Evolutionary conservation across 2,329 filamentous ascomycete species (phyloP).

Genomic region (Orbilia oligospora): DNA sequence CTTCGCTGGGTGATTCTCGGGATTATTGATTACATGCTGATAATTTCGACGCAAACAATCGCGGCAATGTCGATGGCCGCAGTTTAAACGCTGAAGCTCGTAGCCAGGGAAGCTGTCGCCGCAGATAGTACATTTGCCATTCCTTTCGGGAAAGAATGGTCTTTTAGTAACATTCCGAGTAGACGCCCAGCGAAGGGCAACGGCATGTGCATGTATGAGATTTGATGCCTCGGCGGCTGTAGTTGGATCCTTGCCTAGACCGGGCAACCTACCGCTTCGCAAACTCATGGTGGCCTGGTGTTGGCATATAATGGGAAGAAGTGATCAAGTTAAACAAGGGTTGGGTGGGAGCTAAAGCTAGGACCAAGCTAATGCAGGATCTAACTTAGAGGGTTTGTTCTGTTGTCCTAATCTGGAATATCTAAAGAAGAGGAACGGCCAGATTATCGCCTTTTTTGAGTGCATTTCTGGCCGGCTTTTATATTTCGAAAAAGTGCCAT

Average conservation of each 20-base stretch:
- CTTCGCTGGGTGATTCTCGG: conserved; percentile 35
- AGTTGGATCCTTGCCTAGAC: conserved; percentile 48
- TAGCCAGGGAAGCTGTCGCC: conserved; percentile 40
- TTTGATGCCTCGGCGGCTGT: conserved; percentile 41
- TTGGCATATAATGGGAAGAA: neutral
- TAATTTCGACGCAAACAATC: conserved; percentile 46
- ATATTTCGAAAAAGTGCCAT: conserved; percentile 15
- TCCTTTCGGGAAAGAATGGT: conserved; percentile 25
- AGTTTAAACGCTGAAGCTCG: conserved; percentile 49
- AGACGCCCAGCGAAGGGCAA: conserved; percentile 32
- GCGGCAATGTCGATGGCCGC: conserved; percentile 48
- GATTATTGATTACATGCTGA: conserved; percentile 39
- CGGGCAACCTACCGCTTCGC: conserved; percentile 5
- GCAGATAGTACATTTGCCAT: conserved; percentile 42
- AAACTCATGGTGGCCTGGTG: conserved; percentile 6
- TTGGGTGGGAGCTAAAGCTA: neutral
- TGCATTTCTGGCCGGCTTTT: conserved; percentile 35
- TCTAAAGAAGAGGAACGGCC: neutral
- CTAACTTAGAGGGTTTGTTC: neutral
- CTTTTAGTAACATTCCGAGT: neutral
- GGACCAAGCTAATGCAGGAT: conserved; percentile 33
- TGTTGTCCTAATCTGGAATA: neutral
- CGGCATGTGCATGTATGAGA: conserved; percentile 29
- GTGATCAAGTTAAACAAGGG: neutral
- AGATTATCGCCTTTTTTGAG: neutral